phyloP scores from a whole-genome alignment of 2,329 filamentous ascomycete genomes.

The Ambrosiella xylebori region DNA sequence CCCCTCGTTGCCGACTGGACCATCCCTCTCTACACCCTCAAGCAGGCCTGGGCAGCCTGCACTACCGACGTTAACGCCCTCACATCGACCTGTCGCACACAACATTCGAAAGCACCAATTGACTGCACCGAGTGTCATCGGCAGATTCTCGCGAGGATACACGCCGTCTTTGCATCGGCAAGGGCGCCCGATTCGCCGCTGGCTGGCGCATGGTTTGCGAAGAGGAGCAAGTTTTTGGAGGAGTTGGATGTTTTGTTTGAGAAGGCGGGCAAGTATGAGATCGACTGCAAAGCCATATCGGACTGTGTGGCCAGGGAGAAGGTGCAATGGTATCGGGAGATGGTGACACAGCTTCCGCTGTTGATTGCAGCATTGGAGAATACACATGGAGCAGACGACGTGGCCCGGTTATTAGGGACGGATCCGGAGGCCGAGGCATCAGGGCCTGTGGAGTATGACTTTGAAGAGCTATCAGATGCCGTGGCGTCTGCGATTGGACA shows the following conservation, averaged over 20 bases:
- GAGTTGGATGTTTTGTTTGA: slow-evolving; percentile 33
- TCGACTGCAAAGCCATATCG: slow-evolving; percentile 30
- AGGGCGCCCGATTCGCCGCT: neutral
- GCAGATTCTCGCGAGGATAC: slow-evolving; percentile 29
- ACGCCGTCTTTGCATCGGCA: slow-evolving; percentile 17
- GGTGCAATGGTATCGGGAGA: slow-evolving; percentile 34
- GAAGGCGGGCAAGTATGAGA: slow-evolving; percentile 27
- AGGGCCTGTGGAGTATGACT: slow-evolving; percentile 9
- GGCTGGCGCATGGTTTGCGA: slow-evolving; percentile 30
- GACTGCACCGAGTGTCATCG: slow-evolving; percentile 33
- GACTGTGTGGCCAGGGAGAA: slow-evolving; percentile 33
- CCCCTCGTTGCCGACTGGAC: slow-evolving; percentile 13
- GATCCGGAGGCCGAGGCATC: slow-evolving; percentile 1
- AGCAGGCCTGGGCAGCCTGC: slow-evolving; percentile 19
- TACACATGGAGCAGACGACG: slow-evolving; percentile 19
- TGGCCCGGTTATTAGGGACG: slow-evolving; percentile 17
- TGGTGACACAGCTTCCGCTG: slow-evolving; percentile 23
- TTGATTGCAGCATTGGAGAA: slow-evolving; percentile 21
- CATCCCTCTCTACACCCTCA: slow-evolving; percentile 9
- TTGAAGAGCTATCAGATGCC: slow-evolving; percentile 11
- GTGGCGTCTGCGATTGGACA: slow-evolving; percentile 19
- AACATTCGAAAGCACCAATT: slow-evolving; percentile 27
- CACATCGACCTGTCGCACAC: slow-evolving; percentile 25
- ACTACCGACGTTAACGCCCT: slow-evolving; percentile 26
- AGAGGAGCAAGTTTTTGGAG: slow-evolving; percentile 29